Evolutionary conservation across 2,329 filamentous ascomycete species (phyloP).

Genomic region (Colletotrichum echinochloae): DNA sequence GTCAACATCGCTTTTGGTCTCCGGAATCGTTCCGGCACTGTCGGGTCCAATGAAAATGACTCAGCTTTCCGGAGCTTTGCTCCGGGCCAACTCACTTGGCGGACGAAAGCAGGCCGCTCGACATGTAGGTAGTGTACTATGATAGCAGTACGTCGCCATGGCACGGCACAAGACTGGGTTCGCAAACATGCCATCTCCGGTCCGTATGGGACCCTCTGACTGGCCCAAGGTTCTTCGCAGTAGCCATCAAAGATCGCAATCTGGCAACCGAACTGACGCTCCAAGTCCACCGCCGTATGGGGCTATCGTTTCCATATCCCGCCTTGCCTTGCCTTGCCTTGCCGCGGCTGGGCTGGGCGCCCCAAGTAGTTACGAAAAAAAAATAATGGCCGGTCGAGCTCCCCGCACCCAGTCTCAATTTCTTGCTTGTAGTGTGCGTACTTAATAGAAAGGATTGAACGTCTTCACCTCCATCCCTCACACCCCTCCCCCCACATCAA

Average conservation of each 20-base stretch:
- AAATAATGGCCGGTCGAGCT: not conserved
- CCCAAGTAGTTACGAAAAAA: not conserved
- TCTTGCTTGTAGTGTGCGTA: not conserved
- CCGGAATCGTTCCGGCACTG: not conserved
- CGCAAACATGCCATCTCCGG: not conserved
- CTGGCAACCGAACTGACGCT: not conserved
- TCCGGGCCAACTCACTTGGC: conserved; percentile 18
- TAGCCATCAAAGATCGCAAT: not conserved
- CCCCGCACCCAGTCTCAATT: not conserved
- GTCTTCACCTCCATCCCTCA: not conserved
- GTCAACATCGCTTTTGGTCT: not conserved
- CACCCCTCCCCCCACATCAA: not conserved
- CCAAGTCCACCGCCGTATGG: not conserved
- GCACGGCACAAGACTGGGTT: conserved; percentile 16
- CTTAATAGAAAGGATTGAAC: not conserved
- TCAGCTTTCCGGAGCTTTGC: conserved; percentile 11
- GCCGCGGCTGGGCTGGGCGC: not conserved
- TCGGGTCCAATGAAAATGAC: not conserved
- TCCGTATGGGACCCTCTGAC: not conserved
- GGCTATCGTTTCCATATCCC: not conserved
- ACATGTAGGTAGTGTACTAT: too few species aligned
- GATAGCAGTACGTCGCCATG: conserved; percentile 22
- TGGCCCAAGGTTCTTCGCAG: not conserved
- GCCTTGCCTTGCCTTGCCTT: not conserved
- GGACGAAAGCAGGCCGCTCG: conserved; percentile 26